phyloP scores from a whole-genome alignment of 2,329 filamentous ascomycete species.

The Lachnellula suecica region DNA sequence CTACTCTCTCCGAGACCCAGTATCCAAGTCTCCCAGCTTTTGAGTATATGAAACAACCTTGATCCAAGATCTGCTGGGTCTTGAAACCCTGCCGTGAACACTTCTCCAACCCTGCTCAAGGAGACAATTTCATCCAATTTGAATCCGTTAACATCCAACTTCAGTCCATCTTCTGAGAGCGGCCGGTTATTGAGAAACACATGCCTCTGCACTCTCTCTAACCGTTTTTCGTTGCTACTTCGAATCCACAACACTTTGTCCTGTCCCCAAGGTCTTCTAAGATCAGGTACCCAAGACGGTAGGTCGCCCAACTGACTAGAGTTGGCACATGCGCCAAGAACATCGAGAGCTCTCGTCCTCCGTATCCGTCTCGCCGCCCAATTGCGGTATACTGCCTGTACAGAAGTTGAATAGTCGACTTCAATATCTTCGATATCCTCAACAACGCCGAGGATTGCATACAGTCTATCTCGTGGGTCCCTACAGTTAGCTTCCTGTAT shows the following conservation, averaged over 20 bases:
- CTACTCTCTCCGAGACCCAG: not conserved
- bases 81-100: not conserved
- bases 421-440: constrained; percentile 1
- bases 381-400: constrained; percentile 7
- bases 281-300: constrained; percentile 12
- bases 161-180: not conserved
- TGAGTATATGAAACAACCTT: not conserved
- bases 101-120: not conserved
- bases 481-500: constrained; percentile 8
- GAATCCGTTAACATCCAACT: not conserved
- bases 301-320: not conserved
- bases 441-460: constrained; percentile 11
- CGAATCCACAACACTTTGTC: constrained; percentile 4
- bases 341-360: constrained; percentile 1
- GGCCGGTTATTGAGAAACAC: not conserved
- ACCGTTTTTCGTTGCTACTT: no score
- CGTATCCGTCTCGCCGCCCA: constrained; percentile 8
- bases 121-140: not conserved
- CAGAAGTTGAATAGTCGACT: constrained; percentile 5
- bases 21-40: not conserved
- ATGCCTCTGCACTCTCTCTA: no score
- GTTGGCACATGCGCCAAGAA: constrained; percentile 7
- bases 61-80: not conserved
- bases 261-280: constrained; percentile 3
- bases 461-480: constrained; percentile 12